phyloP scores from a whole-genome alignment of 169 alveolate genomes.

The Plasmodium gonderi region DNA sequence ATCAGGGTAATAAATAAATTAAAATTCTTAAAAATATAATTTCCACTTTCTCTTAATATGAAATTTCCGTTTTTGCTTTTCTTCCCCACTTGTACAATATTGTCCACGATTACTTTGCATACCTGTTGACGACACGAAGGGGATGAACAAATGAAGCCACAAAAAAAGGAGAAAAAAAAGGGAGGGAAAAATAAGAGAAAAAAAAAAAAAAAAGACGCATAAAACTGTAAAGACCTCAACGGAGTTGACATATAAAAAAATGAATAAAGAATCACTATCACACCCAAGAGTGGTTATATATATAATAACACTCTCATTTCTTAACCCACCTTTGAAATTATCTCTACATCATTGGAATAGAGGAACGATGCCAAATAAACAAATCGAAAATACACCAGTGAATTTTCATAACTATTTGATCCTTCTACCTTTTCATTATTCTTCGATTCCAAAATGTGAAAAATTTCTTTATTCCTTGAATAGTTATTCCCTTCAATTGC shows the following conservation, averaged over 20 bases:
- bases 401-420: slow-evolving; percentile 22
- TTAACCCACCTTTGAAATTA: slow-evolving; percentile 39
- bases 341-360: slow-evolving; percentile 47
- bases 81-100: slow-evolving; percentile 47
- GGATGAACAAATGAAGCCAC: not conserved
- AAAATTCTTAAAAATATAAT: slow-evolving; percentile 53
- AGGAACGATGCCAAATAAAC: slow-evolving; percentile 40
- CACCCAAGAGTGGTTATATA: no score
- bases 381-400: slow-evolving; percentile 43
- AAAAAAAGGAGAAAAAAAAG: not conserved
- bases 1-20: slow-evolving; percentile 39
- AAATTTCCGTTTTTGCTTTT: slow-evolving; percentile 58
- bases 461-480: slow-evolving; percentile 41
- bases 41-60: slow-evolving; percentile 31
- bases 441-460: slow-evolving; percentile 41
- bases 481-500: slow-evolving; percentile 29
- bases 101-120: slow-evolving; percentile 40
- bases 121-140: no score
- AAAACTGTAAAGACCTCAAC: no score
- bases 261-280: no score
- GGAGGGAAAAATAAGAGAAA: not conserved
- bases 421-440: slow-evolving; percentile 48
- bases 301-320: no score
- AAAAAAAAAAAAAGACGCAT: no score
- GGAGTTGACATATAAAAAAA: no score